A percentile compares a stretch with the other conserved stretches of the same genome.
Evolutionary conservation across 2,329 filamentous ascomycete genomes (phyloP).

Genomic region (Botrytis porri): DNA sequence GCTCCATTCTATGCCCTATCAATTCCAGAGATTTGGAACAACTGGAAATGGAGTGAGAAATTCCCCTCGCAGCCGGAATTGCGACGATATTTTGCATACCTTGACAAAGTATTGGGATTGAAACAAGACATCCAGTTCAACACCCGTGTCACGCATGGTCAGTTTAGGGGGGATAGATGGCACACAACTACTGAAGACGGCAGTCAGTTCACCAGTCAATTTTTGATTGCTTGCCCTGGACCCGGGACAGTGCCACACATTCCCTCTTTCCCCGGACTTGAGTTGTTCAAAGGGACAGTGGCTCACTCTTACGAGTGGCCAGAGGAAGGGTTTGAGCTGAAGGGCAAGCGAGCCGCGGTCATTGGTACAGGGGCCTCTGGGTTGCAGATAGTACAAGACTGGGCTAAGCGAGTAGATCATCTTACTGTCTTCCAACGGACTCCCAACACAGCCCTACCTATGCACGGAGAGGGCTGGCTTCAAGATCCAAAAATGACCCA

Average conservation of each 20-base stretch:
- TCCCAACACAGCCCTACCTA: conserved; percentile 56
- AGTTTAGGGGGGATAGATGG: neutral
- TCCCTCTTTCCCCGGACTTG: conserved; percentile 46
- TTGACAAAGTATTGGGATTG: neutral
- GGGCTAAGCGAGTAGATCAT: conserved; percentile 48
- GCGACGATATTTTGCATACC: neutral
- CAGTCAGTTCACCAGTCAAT: neutral
- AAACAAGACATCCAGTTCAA: neutral
- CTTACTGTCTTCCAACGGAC: conserved; percentile 56
- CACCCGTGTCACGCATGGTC: neutral
- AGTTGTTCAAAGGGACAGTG: conserved; percentile 46
- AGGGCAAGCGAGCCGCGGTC: conserved; percentile 54
- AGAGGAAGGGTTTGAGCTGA: conserved; percentile 55
- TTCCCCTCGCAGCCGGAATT: neutral
- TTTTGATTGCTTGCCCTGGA: neutral
- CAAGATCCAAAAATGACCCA: neutral
- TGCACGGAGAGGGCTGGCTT: neutral
- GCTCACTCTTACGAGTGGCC: conserved; percentile 55
- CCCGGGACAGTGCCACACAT: conserved; percentile 45
- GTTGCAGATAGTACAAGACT: conserved; percentile 56
- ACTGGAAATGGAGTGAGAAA: neutral
- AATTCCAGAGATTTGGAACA: neutral
- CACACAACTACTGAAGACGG: neutral
- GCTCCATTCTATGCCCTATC: neutral
- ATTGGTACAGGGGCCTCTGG: conserved; percentile 60